phyloP scores from a whole-genome alignment of 2,329 filamentous ascomycete species.

The Verticillium albo-atrum region DNA sequence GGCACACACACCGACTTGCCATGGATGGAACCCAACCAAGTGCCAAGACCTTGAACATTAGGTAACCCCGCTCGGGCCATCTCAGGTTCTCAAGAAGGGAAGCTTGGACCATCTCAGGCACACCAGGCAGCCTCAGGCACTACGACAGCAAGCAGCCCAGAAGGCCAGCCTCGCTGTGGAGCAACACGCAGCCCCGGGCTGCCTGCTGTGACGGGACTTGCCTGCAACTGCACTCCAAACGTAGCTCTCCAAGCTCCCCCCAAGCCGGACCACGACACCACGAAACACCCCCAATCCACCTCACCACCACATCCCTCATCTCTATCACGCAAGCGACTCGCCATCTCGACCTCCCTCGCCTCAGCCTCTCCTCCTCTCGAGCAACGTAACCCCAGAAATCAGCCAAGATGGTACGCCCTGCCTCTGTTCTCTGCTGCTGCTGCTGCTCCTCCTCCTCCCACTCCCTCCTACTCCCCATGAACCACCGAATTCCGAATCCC shows the following conservation, averaged over 20 bases:
- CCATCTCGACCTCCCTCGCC: not conserved
- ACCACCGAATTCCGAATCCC: too few relatives aligned
- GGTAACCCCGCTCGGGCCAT: not conserved
- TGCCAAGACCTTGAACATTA: not conserved
- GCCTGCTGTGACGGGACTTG: conserved; percentile 22
- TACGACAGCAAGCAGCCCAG: not conserved
- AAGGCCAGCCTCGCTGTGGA: not conserved
- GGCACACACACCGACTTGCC: not conserved
- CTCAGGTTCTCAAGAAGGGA: too few relatives aligned
- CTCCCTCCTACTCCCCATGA: not conserved
- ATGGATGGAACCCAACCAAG: not conserved
- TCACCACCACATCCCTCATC: not conserved
- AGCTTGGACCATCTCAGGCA: too few relatives aligned
- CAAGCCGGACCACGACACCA: not conserved
- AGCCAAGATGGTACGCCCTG: not conserved
- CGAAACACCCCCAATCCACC: not conserved
- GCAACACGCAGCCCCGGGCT: conserved; percentile 38
- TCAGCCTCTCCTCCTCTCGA: not conserved
- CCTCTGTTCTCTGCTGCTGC: not conserved
- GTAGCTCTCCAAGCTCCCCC: not conserved
- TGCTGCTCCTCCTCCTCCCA: not conserved
- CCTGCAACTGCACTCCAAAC: not conserved
- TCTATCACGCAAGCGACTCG: not conserved
- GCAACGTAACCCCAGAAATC: not conserved
- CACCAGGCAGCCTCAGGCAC: not conserved